Evolutionary conservation across 2,329 filamentous ascomycete genomes (phyloP).

Genomic region (Drechslerella dactyloides): DNA sequence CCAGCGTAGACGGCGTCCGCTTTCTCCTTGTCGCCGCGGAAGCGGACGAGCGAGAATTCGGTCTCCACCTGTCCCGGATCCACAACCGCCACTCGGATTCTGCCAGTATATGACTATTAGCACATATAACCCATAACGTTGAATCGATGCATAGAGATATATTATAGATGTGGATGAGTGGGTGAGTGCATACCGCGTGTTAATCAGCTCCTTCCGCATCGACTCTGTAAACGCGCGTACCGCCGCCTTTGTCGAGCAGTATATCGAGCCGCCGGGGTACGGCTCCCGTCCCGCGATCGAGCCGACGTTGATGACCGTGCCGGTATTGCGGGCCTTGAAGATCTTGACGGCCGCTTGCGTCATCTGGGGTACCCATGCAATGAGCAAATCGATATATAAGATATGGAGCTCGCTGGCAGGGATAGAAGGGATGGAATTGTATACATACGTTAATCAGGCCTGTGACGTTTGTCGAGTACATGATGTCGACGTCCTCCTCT

Average conservation of each 20-base stretch:
- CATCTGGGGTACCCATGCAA: slow-evolving; percentile 62
- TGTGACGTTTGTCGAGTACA: slow-evolving; percentile 93
- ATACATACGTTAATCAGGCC: slow-evolving; percentile 75
- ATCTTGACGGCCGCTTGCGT: slow-evolving; percentile 87
- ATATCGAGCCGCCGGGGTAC: slow-evolving; percentile 85
- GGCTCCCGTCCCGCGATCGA: slow-evolving; percentile 88
- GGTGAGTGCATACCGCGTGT: slow-evolving; percentile 58
- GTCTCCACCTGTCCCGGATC: slow-evolving; percentile 95
- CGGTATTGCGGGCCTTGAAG: slow-evolving; percentile 71
- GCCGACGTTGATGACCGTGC: slow-evolving; percentile 86
- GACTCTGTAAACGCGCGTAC: slow-evolving; percentile 83
- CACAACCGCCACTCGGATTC: slow-evolving; percentile 81
- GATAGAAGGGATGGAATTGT: neutral
- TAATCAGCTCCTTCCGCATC: slow-evolving; percentile 80
- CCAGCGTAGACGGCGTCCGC: slow-evolving; percentile 87
- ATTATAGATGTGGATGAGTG: neutral
- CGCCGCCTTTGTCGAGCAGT: slow-evolving; percentile 91
- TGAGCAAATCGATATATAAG: slow-evolving; percentile 1
- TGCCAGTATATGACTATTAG: neutral
- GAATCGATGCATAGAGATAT: neutral
- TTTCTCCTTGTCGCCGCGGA: slow-evolving; percentile 85
- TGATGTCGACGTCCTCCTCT: slow-evolving; percentile 79
- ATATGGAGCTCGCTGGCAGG: too few species aligned
- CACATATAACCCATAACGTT: slow-evolving; percentile 59
- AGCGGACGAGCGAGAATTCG: slow-evolving; percentile 87